phyloP scores from a whole-genome alignment of 2,329 filamentous ascomycete species.

The Hirsutella thompsonii region DNA sequence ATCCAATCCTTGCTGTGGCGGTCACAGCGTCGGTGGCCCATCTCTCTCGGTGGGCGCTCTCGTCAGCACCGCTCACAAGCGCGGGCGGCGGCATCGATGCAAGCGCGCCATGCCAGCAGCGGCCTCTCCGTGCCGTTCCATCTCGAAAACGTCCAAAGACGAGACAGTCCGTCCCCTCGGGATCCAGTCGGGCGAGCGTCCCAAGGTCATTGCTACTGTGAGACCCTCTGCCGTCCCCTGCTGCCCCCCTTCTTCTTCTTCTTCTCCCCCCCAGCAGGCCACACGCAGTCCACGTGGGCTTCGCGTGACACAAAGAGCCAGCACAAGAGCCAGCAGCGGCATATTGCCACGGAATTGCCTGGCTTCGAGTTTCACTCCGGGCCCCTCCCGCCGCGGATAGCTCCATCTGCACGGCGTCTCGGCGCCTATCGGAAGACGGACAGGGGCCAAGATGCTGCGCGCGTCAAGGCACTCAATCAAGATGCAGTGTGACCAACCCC shows the following conservation, averaged over 20 bases:
- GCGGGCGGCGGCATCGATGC: conserved; percentile 1
- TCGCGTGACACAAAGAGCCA: neutral
- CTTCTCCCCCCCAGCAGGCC: too few species aligned
- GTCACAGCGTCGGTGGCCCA: neutral
- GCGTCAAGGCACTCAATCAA: conserved; percentile 2
- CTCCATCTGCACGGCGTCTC: conserved; percentile 1
- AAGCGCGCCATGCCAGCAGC: neutral
- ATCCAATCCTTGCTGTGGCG: neutral
- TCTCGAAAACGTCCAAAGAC: too few species aligned
- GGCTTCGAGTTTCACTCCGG: too few species aligned
- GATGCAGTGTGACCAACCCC: neutral
- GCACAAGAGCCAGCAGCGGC: too few species aligned
- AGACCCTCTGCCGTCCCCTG: too few species aligned
- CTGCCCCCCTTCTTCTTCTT: too few species aligned
- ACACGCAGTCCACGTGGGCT: neutral
- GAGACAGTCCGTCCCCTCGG: too few species aligned
- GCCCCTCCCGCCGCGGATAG: neutral
- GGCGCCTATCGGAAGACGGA: neutral
- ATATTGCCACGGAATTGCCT: too few species aligned
- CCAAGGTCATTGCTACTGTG: too few species aligned
- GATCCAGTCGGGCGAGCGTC: too few species aligned
- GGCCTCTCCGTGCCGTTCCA: too few species aligned
- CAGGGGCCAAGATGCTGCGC: neutral
- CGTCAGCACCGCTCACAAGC: conserved; percentile 3
- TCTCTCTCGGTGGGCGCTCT: neutral